Conservation (phyloP, 495 filamentous ascomycete genomes). For the Podospora bellae-mahoneyi region DNA sequence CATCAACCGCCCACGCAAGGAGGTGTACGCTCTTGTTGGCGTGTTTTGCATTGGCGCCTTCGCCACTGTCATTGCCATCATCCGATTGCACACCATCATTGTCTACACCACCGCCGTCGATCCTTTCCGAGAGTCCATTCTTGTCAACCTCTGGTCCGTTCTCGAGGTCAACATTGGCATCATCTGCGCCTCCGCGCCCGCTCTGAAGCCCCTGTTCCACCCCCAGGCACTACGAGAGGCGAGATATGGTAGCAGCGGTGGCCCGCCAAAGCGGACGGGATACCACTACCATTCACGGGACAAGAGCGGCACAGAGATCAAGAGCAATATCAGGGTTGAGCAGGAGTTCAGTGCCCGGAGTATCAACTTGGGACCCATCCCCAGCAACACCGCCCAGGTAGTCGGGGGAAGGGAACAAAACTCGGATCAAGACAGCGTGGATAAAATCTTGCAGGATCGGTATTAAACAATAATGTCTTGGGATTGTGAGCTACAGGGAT, state of each 20-base stretch:
- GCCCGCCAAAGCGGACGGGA: not conserved
- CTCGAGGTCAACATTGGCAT: conserved; percentile 52
- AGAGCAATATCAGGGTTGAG: conserved; percentile 3
- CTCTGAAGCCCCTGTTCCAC: conserved; percentile 42
- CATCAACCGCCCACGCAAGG: conserved; percentile 41
- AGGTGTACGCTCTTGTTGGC: conserved; percentile 46
- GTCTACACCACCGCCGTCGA: conserved; percentile 35
- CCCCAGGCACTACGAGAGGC: not conserved
- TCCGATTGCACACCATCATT: conserved; percentile 43
- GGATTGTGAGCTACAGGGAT: not conserved
- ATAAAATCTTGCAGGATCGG: conserved; percentile 1
- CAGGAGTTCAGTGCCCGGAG: conserved; percentile 3
- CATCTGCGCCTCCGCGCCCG: conserved; percentile 49
- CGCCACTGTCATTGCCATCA: conserved; percentile 40
- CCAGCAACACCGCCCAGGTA: conserved; percentile 3
- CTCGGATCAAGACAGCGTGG: conserved; percentile 2
- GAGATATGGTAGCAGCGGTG: not conserved
- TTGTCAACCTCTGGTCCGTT: conserved; percentile 43
- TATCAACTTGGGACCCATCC: conserved; percentile 1
- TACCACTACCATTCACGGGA: conserved; percentile 1
- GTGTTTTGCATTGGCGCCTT: conserved; percentile 52
- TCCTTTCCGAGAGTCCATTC: conserved; percentile 35
- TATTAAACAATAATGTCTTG: not conserved
- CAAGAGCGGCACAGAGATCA: not conserved
- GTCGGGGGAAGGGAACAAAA: not conserved